Conservation (phyloP, 2,329 filamentous ascomycete genomes). For the Cladophialophora carrionii region DNA sequence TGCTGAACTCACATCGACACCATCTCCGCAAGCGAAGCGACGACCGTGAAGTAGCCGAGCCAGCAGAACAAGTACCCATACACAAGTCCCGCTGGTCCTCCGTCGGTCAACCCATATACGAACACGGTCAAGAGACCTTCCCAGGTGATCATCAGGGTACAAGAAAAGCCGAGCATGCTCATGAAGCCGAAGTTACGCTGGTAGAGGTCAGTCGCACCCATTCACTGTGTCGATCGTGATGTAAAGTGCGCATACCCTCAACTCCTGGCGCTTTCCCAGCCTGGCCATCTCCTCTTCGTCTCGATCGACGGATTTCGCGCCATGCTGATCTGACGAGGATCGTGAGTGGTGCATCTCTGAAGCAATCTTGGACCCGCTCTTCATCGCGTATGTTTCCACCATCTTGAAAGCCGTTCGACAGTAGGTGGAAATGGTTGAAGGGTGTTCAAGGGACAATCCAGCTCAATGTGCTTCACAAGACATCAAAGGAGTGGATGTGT, state of each 20-base stretch:
- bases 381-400: slow-evolving; percentile 20
- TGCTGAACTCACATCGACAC: slow-evolving; percentile 42
- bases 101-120: slow-evolving; percentile 38
- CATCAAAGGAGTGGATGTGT: neutral
- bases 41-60: slow-evolving; percentile 40
- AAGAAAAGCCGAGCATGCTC: slow-evolving; percentile 41
- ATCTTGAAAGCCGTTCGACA: slow-evolving; percentile 8
- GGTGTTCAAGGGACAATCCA: neutral
- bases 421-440: neutral
- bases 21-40: slow-evolving; percentile 42
- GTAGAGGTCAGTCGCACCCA: slow-evolving; percentile 14
- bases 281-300: slow-evolving; percentile 29
- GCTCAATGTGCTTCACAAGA: neutral
- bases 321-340: slow-evolving; percentile 21
- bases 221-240: neutral
- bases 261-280: slow-evolving; percentile 28
- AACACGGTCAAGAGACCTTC: slow-evolving; percentile 38
- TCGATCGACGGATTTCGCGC: slow-evolving; percentile 25
- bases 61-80: slow-evolving; percentile 45
- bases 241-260: slow-evolving; percentile 15
- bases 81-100: slow-evolving; percentile 43
- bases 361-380: slow-evolving; percentile 22
- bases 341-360: slow-evolving; percentile 26
- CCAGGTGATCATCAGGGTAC: slow-evolving; percentile 41
- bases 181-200: slow-evolving; percentile 40